Conservation (phyloP, 2,329 filamentous ascomycete species). For the Xylariaceae sp. region DNA sequence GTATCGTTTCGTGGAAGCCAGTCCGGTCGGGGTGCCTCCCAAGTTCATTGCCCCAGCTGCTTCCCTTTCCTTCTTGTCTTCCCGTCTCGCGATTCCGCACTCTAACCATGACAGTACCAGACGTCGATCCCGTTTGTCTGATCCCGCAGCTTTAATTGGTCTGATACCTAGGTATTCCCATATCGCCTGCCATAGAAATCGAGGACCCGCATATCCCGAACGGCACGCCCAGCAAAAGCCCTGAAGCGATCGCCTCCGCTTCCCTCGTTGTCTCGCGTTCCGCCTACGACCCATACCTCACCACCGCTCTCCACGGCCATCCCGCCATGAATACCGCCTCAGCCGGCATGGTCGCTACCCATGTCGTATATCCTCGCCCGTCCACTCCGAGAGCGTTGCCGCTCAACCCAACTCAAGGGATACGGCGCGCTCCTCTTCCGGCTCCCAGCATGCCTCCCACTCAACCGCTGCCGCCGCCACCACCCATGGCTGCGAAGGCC, state of each 20-base stretch:
- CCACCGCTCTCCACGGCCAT: slow-evolving; percentile 1
- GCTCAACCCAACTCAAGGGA: slow-evolving; percentile 28
- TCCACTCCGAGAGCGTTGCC: slow-evolving; percentile 30
- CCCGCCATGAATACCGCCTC: slow-evolving; percentile 30
- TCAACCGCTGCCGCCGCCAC: slow-evolving; percentile 32
- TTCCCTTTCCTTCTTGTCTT: slow-evolving; percentile 2
- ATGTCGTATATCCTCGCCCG: slow-evolving; percentile 30
- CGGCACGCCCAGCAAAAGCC: slow-evolving; percentile 15
- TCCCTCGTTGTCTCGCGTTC: slow-evolving; percentile 15
- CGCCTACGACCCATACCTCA: slow-evolving; percentile 10
- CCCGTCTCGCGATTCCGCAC: slow-evolving; percentile 1
- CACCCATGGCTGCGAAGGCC: slow-evolving; percentile 48
- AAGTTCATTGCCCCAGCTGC: slow-evolving; percentile 4
- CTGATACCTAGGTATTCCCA: slow-evolving; percentile 1
- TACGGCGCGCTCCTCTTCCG: slow-evolving; percentile 30
- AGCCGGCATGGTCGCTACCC: slow-evolving; percentile 31
- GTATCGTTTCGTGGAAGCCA: slow-evolving; percentile 10
- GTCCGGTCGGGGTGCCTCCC: slow-evolving; percentile 4
- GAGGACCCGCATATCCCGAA: slow-evolving; percentile 17
- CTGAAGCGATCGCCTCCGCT: slow-evolving; percentile 22
- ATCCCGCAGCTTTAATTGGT: slow-evolving; percentile 21
- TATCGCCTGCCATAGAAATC: slow-evolving; percentile 10
- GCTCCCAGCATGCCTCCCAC: slow-evolving; percentile 38
- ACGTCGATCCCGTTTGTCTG: slow-evolving; percentile 11
- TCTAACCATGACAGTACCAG: slow-evolving; percentile 18